Percentiles rank a stretch among this genome's conserved stretches.
Conservation (phyloP, 768 basidiomycete species). For the Ramaria sp. region DNA sequence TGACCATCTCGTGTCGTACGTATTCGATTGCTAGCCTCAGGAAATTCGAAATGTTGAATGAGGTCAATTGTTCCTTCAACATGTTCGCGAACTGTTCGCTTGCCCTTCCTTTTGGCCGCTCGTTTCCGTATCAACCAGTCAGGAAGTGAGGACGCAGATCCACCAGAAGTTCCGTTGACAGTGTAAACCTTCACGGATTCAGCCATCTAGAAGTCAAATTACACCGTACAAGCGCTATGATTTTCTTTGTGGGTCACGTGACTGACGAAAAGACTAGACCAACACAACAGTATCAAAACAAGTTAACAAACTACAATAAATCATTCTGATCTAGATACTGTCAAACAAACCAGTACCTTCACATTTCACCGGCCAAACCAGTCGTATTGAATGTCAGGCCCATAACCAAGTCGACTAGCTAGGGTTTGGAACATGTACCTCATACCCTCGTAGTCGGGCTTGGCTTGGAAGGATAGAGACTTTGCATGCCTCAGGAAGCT, state of each 20-base stretch:
- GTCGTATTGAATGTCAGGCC: slow-evolving; percentile 6
- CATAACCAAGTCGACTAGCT: slow-evolving; percentile 1
- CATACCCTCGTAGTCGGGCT: slow-evolving; percentile 9
- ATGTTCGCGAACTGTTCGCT: slow-evolving; percentile 52
- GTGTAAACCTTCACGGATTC: slow-evolving; percentile 78
- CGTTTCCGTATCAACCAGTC: slow-evolving; percentile 85
- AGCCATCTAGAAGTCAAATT: slow-evolving; percentile 19
- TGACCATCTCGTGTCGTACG: slow-evolving; percentile 87
- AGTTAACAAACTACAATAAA: too few relatives aligned
- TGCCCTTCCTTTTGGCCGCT: slow-evolving; percentile 49
- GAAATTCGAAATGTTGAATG: slow-evolving; percentile 94
- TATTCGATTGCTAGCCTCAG: slow-evolving; percentile 88
- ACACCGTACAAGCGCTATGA: background rate
- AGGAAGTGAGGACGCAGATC: slow-evolving; percentile 84
- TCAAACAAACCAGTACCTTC: background rate
- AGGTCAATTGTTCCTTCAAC: slow-evolving; percentile 81
- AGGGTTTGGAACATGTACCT: slow-evolving; percentile 7
- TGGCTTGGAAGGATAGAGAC: slow-evolving; percentile 4
- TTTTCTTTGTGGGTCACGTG: background rate
- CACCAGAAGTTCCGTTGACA: slow-evolving; percentile 83
- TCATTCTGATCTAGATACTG: background rate
- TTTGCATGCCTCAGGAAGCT: slow-evolving; percentile 1
- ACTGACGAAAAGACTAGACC: too few relatives aligned
- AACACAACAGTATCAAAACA: too few relatives aligned
- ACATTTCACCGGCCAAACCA: slow-evolving; percentile 6